phyloP scores from a whole-genome alignment of 306 rosid species.

The Dryas drummondii region DNA sequence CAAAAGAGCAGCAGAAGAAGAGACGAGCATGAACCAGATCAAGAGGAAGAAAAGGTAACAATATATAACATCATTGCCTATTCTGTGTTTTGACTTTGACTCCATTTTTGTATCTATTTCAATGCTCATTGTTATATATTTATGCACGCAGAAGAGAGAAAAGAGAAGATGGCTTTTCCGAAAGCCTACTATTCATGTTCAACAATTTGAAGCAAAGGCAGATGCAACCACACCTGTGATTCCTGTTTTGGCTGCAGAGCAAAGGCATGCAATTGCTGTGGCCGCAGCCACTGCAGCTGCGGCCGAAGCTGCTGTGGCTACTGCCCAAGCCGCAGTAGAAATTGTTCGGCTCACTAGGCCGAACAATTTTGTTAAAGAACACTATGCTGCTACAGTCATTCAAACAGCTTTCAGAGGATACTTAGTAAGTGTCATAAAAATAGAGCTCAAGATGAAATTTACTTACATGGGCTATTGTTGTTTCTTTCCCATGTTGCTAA shows the following conservation, averaged over 20 bases:
- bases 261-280: conserved; percentile 28
- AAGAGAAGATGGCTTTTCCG: conserved; percentile 36
- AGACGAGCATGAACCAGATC: conserved; percentile 26
- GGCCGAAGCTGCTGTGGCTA: conserved; percentile 22
- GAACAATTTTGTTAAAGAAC: conserved; percentile 10
- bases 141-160: conserved; percentile 29
- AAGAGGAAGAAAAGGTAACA: conserved; percentile 34
- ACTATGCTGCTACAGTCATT: conserved; percentile 29
- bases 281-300: conserved; percentile 34
- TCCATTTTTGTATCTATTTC: background rate
- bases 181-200: conserved; percentile 21
- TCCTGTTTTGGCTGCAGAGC: conserved; percentile 23
- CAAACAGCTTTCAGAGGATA: conserved; percentile 40
- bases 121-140: background rate
- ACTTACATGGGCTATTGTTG: background rate
- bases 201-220: conserved; percentile 22
- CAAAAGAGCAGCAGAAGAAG: conserved; percentile 22
- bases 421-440: conserved; percentile 23
- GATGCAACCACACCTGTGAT: background rate
- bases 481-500: background rate
- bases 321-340: conserved; percentile 28
- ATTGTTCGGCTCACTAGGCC: conserved; percentile 25
- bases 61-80: background rate
- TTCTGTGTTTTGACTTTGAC: background rate
- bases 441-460: background rate